These are phyloP conservation scores for Taphrina sp. DNA, from an alignment of 1,139 yeast genomes.

Conservation along the genomic window DNA sequence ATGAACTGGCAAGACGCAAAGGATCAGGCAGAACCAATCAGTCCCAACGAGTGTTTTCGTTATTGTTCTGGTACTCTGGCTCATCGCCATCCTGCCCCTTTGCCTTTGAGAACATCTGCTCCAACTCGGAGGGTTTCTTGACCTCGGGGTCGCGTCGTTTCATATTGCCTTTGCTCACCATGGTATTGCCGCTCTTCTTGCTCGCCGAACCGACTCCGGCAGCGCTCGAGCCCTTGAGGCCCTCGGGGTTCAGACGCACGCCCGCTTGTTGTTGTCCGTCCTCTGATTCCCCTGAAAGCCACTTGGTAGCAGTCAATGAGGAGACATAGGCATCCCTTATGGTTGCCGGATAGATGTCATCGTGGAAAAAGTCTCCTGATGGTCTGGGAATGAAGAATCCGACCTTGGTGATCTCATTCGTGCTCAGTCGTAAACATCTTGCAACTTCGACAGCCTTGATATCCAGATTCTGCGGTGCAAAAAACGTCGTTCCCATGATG, in stretches of 20 bases:
- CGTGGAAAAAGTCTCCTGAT: constrained; percentile 29
- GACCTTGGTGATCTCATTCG: constrained; percentile 24
- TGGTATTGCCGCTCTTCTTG: not conserved
- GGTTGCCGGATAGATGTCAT: constrained; percentile 24
- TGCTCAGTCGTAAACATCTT: constrained; percentile 37
- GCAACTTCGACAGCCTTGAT: constrained; percentile 76
- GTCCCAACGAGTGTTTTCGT: constrained; percentile 24
- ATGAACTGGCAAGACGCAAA: too few relatives aligned
- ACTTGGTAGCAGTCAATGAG: not conserved
- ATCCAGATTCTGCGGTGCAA: constrained; percentile 78
- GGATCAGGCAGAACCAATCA: not conserved
- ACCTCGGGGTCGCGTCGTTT: constrained; percentile 1
- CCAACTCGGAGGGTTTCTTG: constrained; percentile 22
- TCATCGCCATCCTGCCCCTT: constrained; percentile 23
- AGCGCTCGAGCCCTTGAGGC: constrained; percentile 17
- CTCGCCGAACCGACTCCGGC: constrained; percentile 22
- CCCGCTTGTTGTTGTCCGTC: not conserved
- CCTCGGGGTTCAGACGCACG: constrained; percentile 12
- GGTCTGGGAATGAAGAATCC: constrained; percentile 30
- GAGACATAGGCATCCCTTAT: constrained; percentile 13
- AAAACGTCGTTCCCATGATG: constrained; percentile 90
- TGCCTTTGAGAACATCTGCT: constrained; percentile 28
- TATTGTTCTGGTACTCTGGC: constrained; percentile 21
- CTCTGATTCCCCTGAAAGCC: constrained; percentile 5
- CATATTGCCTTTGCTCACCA: not conserved